phyloP scores from a whole-genome alignment of 768 basidiomycete genomes.

The Mycena olivaceomarginata region DNA sequence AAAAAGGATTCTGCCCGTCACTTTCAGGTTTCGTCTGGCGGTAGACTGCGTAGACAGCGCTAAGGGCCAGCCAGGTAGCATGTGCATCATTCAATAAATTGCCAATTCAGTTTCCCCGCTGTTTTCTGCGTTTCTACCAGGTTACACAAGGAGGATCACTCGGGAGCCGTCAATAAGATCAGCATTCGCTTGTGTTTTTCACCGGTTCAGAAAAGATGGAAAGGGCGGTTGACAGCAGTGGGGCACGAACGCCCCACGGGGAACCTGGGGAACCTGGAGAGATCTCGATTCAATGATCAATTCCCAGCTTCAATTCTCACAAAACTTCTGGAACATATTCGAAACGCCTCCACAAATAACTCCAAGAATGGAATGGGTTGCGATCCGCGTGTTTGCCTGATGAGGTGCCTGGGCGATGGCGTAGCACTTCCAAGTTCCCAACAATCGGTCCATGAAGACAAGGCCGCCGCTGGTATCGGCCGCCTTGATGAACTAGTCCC shows the following conservation, averaged over 20 bases:
- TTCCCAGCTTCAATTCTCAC: too few relatives aligned
- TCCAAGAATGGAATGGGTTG: not conserved
- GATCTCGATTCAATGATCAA: not conserved
- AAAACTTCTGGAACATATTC: not conserved
- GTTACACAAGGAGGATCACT: too few relatives aligned
- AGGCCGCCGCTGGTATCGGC: not conserved
- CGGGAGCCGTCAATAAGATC: not conserved
- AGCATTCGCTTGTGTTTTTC: not conserved
- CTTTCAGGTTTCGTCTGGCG: too few relatives aligned
- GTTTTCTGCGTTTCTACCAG: too few relatives aligned
- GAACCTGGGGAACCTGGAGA: not conserved
- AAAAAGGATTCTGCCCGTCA: too few relatives aligned
- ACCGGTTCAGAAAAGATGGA: not conserved
- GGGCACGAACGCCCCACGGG: not conserved
- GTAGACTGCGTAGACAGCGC: too few relatives aligned
- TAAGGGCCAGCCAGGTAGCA: too few relatives aligned
- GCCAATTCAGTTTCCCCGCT: too few relatives aligned
- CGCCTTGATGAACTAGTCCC: not conserved
- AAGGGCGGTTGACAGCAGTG: not conserved
- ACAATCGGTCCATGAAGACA: too few relatives aligned
- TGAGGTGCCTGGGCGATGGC: not conserved
- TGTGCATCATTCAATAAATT: too few relatives aligned
- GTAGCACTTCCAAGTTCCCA: too few relatives aligned
- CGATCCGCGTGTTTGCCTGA: conserved; percentile 8
- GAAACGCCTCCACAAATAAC: not conserved